Evolutionary conservation across 495 filamentous ascomycete species (phyloP).

Genomic region (Aspergillus coremiiformis): DNA sequence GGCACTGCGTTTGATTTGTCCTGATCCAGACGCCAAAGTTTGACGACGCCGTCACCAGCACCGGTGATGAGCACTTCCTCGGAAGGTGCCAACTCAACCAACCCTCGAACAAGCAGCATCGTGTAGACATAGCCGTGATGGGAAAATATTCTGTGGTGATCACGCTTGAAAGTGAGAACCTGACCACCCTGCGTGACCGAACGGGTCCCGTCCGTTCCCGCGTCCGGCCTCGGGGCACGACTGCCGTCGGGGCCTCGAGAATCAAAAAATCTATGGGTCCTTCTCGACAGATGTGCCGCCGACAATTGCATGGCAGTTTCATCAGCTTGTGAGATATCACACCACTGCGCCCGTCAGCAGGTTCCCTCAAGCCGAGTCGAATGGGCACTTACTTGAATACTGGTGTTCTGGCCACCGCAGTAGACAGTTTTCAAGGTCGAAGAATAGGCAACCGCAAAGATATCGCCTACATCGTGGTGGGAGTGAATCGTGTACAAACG

Average conservation of each 20-base stretch:
- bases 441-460: conserved; percentile 89
- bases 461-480: conserved; percentile 88
- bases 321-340: conserved; percentile 48
- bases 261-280: conserved; percentile 94
- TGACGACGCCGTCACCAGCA: conserved; percentile 88
- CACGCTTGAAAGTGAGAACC: conserved; percentile 73
- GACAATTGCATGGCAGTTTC: conserved; percentile 52
- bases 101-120: conserved; percentile 71
- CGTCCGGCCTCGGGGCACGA: conserved; percentile 58
- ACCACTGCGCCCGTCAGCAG: conserved; percentile 44
- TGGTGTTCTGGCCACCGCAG: conserved; percentile 89
- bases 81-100: conserved; percentile 53
- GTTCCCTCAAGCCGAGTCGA: background rate
- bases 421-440: conserved; percentile 71
- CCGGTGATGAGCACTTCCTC: conserved; percentile 83
- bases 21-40: conserved; percentile 69
- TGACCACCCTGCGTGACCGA: conserved; percentile 45
- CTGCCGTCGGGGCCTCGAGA: conserved; percentile 77
- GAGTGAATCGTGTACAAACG: conserved; percentile 88
- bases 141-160: conserved; percentile 78
- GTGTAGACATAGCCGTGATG: conserved; percentile 95
- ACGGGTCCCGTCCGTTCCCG: conserved; percentile 35
- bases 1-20: conserved; percentile 39
- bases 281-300: conserved; percentile 63
- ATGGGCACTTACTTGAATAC: conserved; percentile 59